A percentile compares a stretch with the other conserved stretches of the same genome.
phyloP scores from a whole-genome alignment of 2,329 filamentous ascomycete species.

The Meredithiella fracta region DNA sequence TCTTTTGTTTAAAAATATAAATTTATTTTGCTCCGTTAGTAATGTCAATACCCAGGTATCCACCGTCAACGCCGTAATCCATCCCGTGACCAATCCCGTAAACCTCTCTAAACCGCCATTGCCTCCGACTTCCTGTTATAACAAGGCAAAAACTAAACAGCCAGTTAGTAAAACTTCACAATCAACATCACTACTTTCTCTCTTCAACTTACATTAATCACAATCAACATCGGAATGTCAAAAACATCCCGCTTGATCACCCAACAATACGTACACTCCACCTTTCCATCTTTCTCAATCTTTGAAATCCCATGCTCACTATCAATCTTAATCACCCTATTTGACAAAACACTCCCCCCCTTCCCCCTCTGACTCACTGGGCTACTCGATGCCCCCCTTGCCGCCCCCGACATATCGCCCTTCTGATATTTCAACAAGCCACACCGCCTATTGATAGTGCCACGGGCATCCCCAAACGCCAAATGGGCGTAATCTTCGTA shows the following conservation, averaged over 20 bases:
- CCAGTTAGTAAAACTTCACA: neutral
- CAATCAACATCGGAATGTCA: constrained; percentile 96
- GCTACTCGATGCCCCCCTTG: neutral
- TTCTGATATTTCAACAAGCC: constrained; percentile 77
- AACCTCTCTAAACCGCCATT: constrained; percentile 31
- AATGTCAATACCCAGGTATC: neutral
- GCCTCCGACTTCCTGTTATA: constrained; percentile 42
- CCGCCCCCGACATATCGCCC: constrained; percentile 13
- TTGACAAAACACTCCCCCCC: constrained; percentile 35
- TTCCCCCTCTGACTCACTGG: too few relatives aligned
- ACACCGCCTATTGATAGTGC: constrained; percentile 67
- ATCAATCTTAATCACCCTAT: constrained; percentile 44
- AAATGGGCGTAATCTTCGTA: constrained; percentile 90
- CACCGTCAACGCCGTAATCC: neutral
- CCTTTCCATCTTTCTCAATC: constrained; percentile 73
- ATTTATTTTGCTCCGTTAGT: too few relatives aligned
- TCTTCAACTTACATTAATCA: constrained; percentile 71
- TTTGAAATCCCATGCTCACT: constrained; percentile 66
- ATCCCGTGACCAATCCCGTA: neutral
- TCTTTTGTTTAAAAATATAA: too few relatives aligned
- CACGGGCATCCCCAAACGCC: constrained; percentile 79
- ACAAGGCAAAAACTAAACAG: constrained; percentile 39
- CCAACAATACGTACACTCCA: constrained; percentile 94
- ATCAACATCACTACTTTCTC: neutral
- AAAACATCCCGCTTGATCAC: constrained; percentile 93